A percentile compares a stretch with the other conserved stretches of the same genome.
phyloP scores from a whole-genome alignment of 495 filamentous ascomycete genomes.

The Trichoderma asperelloides region DNA sequence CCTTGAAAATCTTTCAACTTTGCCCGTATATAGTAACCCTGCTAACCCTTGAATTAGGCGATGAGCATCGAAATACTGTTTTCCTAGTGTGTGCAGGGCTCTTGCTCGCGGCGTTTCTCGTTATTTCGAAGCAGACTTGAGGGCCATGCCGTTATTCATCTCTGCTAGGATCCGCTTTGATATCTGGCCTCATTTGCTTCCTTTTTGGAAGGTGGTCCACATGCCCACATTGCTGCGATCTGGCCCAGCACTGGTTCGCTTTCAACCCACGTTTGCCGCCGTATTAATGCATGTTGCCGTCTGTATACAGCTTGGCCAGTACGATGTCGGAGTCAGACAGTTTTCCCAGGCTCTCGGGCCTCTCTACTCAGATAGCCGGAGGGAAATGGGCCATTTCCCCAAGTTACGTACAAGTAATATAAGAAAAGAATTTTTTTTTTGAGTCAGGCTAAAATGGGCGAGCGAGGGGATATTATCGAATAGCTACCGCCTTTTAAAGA shows the following conservation, averaged over 20 bases:
- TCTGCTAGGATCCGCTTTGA: background rate
- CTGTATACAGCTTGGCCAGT: background rate
- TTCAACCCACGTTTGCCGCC: background rate
- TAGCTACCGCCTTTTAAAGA: slow-evolving; percentile 4
- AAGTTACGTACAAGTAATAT: background rate
- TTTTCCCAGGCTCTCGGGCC: background rate
- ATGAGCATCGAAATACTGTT: slow-evolving; percentile 15
- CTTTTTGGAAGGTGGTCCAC: background rate
- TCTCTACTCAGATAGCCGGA: background rate
- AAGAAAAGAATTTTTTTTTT: background rate
- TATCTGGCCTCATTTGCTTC: slow-evolving; percentile 1
- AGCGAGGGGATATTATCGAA: background rate
- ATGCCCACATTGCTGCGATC: slow-evolving; percentile 1
- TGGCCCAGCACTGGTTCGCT: background rate
- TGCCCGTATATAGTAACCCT: background rate
- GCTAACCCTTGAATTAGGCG: slow-evolving; percentile 10
- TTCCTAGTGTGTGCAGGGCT: slow-evolving; percentile 20
- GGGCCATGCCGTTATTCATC: background rate
- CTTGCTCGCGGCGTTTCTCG: slow-evolving; percentile 15
- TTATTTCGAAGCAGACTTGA: slow-evolving; percentile 1
- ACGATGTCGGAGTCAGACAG: background rate
- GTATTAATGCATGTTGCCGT: background rate
- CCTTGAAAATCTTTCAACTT: background rate
- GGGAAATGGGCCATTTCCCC: background rate
- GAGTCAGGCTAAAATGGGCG: slow-evolving; percentile 1